Base-by-base conservation (phyloP, 768 basidiomycete genomes). In the Chalciporus piperatus region DNA sequence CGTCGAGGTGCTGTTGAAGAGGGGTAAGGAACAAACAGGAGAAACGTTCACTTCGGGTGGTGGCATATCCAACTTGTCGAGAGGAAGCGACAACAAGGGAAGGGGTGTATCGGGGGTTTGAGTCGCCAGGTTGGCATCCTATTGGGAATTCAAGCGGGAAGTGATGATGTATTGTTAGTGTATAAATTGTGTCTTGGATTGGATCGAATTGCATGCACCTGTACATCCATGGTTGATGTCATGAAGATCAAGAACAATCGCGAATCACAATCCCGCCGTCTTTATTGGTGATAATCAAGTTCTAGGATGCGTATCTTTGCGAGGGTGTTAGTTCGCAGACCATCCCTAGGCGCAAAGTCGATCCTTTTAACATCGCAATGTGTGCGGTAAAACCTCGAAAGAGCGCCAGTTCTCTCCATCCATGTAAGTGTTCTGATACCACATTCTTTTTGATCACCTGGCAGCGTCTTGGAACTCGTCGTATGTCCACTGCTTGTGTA, bases 11-110 rank as follows among this genome's bases (percentile, higher is more conserved):
- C 75, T 93, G 52, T 74, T 94, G 51, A 59, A 81, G 66, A 80
- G 81, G 51, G 92, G 92, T 40, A 79, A 69, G 49, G 73, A 77
- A 46, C 81, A 89, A 59, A 50, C 72, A 4, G 71, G 73, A 11
- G 84, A 86, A 17, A 75, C 71, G 19, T 68, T 82, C 48, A 56
- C 64, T 37, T 57, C 69, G 17, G 50, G n/a, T n/a, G n/a, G n/a
- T n/a, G n/a, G 47, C 14, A 35, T 27, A 1, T 56, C 32, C 32
- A 38, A 38, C 8, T 39, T 44, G 3, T 40, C 62, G 45, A 65
- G 70, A 53, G 72, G 73, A 44, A 76, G 73, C 54, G 76, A 80
- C 59, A 70, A 79, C 59, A 70, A 62, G 46, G 74, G 75, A 33
- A 76, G 69, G 63, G 70, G 71, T 3, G 33, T 57, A 51, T 51